Evolutionary conservation across 2,329 filamentous ascomycete genomes (phyloP), one percentile per base, ranked within the genome.

Genomic region (Sarocladiaceae sp.): DNA sequence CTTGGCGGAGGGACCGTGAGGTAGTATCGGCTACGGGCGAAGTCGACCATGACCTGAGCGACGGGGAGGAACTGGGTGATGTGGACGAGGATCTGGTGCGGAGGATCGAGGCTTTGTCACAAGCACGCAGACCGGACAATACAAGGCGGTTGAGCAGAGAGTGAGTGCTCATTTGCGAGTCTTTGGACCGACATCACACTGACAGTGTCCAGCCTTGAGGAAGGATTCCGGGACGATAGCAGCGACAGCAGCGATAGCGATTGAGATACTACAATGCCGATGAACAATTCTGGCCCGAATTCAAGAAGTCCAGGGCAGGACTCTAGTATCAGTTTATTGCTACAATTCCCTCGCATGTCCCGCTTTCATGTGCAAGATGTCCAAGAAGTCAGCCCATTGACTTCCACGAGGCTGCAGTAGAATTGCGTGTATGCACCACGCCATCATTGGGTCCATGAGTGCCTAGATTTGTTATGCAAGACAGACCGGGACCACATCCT

Each of bases 71-170:
- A 59, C 60, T 80, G 6, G 78, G 76, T 50, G 72, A 79, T 41
- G 74, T 85, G 32, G 69, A 78, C 51, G 69, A 72, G 46, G 63
- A 70, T 45, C 65, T 64, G 40, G 57, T 66, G 56, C 61, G 67
- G 48, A 65, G 64, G 40, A 58, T 72, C 20, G 66, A 65, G 48
- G 52, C 56, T 16, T 18, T 41, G 9, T 41, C 57, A 59, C 35
- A 52, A 53, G 13, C 55, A 52, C 7, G 58, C 64, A 61, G 62
- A 37, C 62, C 64, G 35, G 75, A 79, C 48, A 72, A 70, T 39
- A 66, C 72, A 33, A 69, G 78, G 53, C 73, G 88, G 50, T 56
- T 95, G 49, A 91, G 87, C 60, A 73, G 88, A 64, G 88, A 95
- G 68, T 80, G 63, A 60, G 74, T 68, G 16, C 3, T 23, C 3